phyloP scores from a whole-genome alignment of 345 rosid genomes.

The Rhizophora mangle region DNA sequence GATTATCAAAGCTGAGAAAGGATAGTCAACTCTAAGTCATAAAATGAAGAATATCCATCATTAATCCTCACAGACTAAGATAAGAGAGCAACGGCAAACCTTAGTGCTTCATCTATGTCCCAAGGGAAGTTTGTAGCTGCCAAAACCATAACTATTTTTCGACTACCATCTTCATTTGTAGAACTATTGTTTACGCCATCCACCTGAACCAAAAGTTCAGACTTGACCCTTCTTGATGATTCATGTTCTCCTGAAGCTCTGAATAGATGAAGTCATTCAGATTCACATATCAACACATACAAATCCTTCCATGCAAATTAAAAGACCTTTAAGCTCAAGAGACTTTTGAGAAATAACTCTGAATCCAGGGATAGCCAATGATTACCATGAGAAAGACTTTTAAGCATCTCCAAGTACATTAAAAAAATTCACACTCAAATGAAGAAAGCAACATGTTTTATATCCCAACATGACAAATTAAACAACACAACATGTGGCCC shows the following conservation, averaged over 20 bases:
- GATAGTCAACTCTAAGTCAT: background rate
- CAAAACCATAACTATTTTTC: slow-evolving; percentile 96
- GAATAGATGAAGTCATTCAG: slow-evolving; percentile 14
- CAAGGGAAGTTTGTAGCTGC: slow-evolving; percentile 99
- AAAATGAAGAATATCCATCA: slow-evolving; percentile 1
- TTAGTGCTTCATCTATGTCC: slow-evolving; percentile 99
- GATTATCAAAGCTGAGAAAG: slow-evolving; percentile 8
- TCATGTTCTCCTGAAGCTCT: slow-evolving; percentile 99
- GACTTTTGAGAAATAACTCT: too few species aligned
- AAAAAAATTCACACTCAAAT: too few species aligned
- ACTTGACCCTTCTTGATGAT: slow-evolving; percentile 98
- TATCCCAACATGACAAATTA: too few species aligned
- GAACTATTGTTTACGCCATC: slow-evolving; percentile 92
- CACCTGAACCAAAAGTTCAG: slow-evolving; percentile 99
- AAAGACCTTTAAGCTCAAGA: too few species aligned
- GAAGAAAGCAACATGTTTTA: too few species aligned
- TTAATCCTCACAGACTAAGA: background rate
- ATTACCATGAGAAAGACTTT: too few species aligned
- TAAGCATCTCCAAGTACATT: too few species aligned
- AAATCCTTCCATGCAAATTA: too few species aligned
- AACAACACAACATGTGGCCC: too few species aligned
- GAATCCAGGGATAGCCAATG: too few species aligned
- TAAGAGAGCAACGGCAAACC: slow-evolving; percentile 41
- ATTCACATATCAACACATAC: too few species aligned
- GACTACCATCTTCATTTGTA: slow-evolving; percentile 94